A percentile compares a stretch with the other conserved stretches of the same genome.
These are phyloP conservation scores for Plasmodium yoelii DNA, from an alignment of 169 alveolate species.

Conservation along the genomic window DNA sequence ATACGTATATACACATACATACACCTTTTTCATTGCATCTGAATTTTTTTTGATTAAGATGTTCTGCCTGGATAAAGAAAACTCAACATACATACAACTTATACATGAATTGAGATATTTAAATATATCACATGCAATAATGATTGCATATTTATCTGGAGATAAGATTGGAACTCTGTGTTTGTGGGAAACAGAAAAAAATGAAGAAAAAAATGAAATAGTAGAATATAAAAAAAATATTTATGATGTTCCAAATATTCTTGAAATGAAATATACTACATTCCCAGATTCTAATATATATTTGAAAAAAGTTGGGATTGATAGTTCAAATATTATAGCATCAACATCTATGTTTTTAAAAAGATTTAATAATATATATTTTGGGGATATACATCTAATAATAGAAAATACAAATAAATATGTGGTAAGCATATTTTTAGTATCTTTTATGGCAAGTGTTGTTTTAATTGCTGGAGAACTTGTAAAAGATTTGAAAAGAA, in stretches of 20 bases:
- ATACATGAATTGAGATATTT: conserved; percentile 40
- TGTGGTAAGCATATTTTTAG: conserved; percentile 27
- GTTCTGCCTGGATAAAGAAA: conserved; percentile 72
- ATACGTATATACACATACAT: too few species aligned
- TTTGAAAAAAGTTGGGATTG: not conserved
- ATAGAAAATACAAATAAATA: conserved; percentile 8
- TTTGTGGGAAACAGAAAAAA: conserved; percentile 1
- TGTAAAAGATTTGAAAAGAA: conserved; percentile 21
- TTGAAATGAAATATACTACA: not conserved
- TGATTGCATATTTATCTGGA: conserved; percentile 46
- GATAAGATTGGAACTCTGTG: conserved; percentile 68
- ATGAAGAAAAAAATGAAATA: not conserved
- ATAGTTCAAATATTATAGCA: conserved; percentile 10
- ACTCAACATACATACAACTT: conserved; percentile 56
- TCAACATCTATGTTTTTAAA: conserved; percentile 22
- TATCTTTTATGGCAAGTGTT: conserved; percentile 50
- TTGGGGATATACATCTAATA: conserved; percentile 56
- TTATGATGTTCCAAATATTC: not conserved
- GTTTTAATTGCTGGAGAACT: conserved; percentile 60
- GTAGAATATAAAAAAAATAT: not conserved
- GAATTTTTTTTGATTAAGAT: not conserved
- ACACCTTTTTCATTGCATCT: too few species aligned
- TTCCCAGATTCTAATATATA: conserved; percentile 31
- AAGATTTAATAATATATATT: conserved; percentile 47
- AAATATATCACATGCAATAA: conserved; percentile 64